A percentile compares a stretch with the other conserved stretches of the same genome.
Conservation (phyloP, 768 basidiomycete genomes). For the Tremella fuciformis region DNA sequence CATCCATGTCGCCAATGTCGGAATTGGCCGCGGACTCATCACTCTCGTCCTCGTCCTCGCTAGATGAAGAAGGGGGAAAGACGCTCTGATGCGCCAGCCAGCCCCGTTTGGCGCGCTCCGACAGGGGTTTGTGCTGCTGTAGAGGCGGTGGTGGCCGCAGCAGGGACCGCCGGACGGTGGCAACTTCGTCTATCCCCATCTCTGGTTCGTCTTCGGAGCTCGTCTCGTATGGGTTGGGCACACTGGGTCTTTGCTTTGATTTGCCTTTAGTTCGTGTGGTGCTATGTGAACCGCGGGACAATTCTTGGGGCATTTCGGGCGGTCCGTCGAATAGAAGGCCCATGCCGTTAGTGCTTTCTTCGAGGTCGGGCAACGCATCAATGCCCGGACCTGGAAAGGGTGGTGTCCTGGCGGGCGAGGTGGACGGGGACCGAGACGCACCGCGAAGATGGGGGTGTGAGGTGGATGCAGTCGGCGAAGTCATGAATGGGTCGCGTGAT, state of each 20-base stretch:
- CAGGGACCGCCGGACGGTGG: constrained; percentile 24
- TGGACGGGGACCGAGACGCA: constrained; percentile 36
- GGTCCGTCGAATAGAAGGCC: constrained; percentile 25
- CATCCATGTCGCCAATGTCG: constrained; percentile 24
- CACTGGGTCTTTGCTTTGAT: background rate
- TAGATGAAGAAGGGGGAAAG: constrained; percentile 45
- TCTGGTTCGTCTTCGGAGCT: constrained; percentile 32
- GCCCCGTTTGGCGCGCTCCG: constrained; percentile 39
- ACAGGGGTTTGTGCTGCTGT: constrained; percentile 12
- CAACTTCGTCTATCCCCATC: constrained; percentile 35
- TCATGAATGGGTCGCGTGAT: constrained; percentile 40
- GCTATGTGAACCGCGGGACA: background rate
- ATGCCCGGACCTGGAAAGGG: constrained; percentile 44
- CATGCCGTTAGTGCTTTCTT: constrained; percentile 27
- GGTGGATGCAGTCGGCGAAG: constrained; percentile 30
- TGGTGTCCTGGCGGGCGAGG: constrained; percentile 31
- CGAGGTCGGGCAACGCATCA: constrained; percentile 35
- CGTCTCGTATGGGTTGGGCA: constrained; percentile 41
- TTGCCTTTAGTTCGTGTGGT: constrained; percentile 13
- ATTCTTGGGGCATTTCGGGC: background rate
- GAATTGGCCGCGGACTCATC: constrained; percentile 36
- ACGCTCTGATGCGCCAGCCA: constrained; percentile 51
- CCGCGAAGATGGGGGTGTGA: constrained; percentile 40
- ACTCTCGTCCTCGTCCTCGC: constrained; percentile 28
- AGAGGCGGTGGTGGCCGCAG: constrained; percentile 5